phyloP scores from a whole-genome alignment of 2,329 filamentous ascomycete species.

The Phialocephala subalpina region DNA sequence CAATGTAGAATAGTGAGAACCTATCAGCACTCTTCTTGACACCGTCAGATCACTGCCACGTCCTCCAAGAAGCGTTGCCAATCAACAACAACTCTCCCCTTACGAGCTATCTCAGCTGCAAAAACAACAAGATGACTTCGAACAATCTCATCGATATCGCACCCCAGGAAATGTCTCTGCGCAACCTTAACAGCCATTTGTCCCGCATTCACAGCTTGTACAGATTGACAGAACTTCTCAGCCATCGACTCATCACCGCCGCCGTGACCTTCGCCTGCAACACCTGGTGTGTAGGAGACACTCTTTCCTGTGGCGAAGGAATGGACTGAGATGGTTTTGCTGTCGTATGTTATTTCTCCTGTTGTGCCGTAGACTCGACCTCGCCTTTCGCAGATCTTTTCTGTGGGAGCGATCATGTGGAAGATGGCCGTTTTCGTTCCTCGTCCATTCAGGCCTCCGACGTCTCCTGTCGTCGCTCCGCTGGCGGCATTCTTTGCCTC shows the following conservation, averaged over 20 bases:
- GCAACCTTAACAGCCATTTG: constrained; percentile 71
- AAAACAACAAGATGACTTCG: constrained; percentile 92
- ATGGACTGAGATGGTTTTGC: constrained; percentile 75
- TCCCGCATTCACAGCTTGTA: constrained; percentile 73
- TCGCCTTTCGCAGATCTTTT: constrained; percentile 84
- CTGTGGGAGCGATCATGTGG: constrained; percentile 92
- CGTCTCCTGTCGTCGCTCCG: constrained; percentile 7
- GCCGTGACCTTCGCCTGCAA: constrained; percentile 68
- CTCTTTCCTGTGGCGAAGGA: constrained; percentile 66
- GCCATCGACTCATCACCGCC: constrained; percentile 83
- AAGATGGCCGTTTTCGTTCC: constrained; percentile 87
- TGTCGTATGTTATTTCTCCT: constrained; percentile 89
- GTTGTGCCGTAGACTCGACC: constrained; percentile 84
- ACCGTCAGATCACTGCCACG: constrained; percentile 37
- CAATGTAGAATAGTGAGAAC: too few relatives aligned
- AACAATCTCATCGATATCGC: constrained; percentile 84
- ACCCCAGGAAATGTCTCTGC: constrained; percentile 79
- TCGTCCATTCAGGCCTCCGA: constrained; percentile 46
- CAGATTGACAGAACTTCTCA: constrained; percentile 81
- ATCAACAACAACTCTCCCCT: constrained; percentile 71
- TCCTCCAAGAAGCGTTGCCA: constrained; percentile 79
- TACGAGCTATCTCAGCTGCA: constrained; percentile 86
- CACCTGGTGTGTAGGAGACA: constrained; percentile 63
- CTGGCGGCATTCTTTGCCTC: background rate
- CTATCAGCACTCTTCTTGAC: too few relatives aligned